Percentiles rank a stretch among this genome's conserved stretches.
Evolutionary conservation across 2,329 filamentous ascomycete species (phyloP).

Genomic region (Calonectria fujianensis): DNA sequence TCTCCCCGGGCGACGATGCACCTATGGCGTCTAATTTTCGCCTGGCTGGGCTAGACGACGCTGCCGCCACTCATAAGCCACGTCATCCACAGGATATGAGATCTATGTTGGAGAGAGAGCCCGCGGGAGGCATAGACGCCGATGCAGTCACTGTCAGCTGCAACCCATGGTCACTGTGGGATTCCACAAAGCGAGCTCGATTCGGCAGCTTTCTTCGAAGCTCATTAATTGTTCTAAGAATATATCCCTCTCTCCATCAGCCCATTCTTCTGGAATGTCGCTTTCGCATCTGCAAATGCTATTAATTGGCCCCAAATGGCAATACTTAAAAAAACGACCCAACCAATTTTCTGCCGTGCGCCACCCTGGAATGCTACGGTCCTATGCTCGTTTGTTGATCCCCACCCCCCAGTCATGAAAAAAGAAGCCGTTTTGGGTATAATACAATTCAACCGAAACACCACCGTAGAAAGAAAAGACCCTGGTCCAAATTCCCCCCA

Average conservation of each 20-base stretch:
- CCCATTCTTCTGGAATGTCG: constrained; percentile 29
- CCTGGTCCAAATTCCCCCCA: constrained; percentile 36
- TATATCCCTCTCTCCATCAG: constrained; percentile 20
- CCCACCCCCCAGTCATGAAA: constrained; percentile 39
- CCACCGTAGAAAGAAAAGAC: constrained; percentile 11
- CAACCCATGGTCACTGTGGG: constrained; percentile 10
- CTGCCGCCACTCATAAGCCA: constrained; percentile 16
- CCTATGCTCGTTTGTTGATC: constrained; percentile 8
- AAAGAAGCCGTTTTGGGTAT: constrained; percentile 43
- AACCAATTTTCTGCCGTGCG: constrained; percentile 25
- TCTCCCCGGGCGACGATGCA: background rate
- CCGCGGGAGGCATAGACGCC: constrained; percentile 5
- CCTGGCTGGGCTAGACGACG: background rate
- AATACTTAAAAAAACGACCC: constrained; percentile 3
- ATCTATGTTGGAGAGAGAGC: background rate
- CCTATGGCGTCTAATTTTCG: constrained; percentile 16
- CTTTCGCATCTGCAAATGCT: background rate
- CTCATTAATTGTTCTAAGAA: constrained; percentile 21
- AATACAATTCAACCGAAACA: constrained; percentile 37
- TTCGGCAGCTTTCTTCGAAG: background rate
- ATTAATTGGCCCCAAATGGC: background rate
- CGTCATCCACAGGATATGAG: constrained; percentile 12
- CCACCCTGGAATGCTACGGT: constrained; percentile 13
- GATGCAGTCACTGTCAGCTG: constrained; percentile 30
- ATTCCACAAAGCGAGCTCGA: background rate